phyloP scores from a whole-genome alignment of 192 early-diverging fungal genomes.

The Phycomyces nitens region DNA sequence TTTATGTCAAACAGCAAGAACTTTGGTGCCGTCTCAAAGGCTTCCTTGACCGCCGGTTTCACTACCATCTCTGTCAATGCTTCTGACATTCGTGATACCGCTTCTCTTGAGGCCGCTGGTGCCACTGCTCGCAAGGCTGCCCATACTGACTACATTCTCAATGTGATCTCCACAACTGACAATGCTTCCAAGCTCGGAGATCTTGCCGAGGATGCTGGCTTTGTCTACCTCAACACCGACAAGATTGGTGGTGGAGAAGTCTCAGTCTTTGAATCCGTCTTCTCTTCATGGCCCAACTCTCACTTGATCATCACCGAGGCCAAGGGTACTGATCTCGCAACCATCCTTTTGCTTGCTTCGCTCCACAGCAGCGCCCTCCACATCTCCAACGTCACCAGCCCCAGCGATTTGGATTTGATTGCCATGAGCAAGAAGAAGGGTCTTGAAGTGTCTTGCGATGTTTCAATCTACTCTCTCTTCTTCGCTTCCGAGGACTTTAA shows the following conservation, averaged over 20 bases:
- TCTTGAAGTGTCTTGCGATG: conserved; percentile 87
- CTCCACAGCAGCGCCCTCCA: conserved; percentile 81
- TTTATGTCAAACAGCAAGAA: conserved; percentile 59
- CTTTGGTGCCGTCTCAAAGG: conserved; percentile 59
- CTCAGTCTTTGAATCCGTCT: conserved; percentile 65
- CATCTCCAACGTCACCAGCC: conserved; percentile 77
- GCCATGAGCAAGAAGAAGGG: conserved; percentile 84
- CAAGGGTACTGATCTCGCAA: conserved; percentile 80
- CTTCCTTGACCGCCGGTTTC: conserved; percentile 82
- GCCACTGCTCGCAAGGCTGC: conserved; percentile 54
- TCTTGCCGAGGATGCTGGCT: conserved; percentile 40
- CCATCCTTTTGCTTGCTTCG: conserved; percentile 82
- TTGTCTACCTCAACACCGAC: conserved; percentile 61
- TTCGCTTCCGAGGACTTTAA: conserved; percentile 47
- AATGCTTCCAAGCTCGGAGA: conserved; percentile 53
- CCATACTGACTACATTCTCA: conserved; percentile 71
- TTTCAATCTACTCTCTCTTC: conserved; percentile 81
- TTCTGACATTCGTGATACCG: conserved; percentile 36
- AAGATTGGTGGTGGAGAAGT: conserved; percentile 50
- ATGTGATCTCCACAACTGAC: conserved; percentile 63
- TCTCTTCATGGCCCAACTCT: conserved; percentile 75
- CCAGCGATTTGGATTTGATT: conserved; percentile 84
- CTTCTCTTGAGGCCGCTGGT: conserved; percentile 46
- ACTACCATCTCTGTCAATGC: conserved; percentile 70
- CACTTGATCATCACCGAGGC: conserved; percentile 82